A percentile compares a stretch with the other conserved stretches of the same genome.
These are phyloP conservation scores for Ascochyta clinopodiicola DNA, from an alignment of 2,329 filamentous ascomycete genomes.

Conservation along the genomic window DNA sequence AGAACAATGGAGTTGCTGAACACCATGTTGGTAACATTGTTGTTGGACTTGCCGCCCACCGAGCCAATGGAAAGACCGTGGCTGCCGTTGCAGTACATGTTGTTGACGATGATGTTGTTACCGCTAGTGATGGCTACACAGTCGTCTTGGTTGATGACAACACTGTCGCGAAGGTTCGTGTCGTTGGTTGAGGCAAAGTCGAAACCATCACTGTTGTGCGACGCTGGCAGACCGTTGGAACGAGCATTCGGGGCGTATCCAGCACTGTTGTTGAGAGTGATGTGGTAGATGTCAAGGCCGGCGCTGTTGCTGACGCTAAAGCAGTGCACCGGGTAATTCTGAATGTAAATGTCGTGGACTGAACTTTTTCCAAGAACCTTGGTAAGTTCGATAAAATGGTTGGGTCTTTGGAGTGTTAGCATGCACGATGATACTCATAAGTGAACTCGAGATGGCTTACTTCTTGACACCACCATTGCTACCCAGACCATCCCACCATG, in stretches of 20 bases:
- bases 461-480: slow-evolving; percentile 54
- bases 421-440: slow-evolving; percentile 9
- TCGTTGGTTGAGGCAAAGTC: slow-evolving; percentile 59
- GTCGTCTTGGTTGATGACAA: slow-evolving; percentile 65
- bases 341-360: slow-evolving; percentile 59
- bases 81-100: slow-evolving; percentile 57
- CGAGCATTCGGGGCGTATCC: slow-evolving; percentile 52
- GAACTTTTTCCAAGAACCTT: slow-evolving; percentile 64
- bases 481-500: slow-evolving; percentile 59
- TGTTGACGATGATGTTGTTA: slow-evolving; percentile 42
- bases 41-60: slow-evolving; percentile 62
- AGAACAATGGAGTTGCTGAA: slow-evolving; percentile 58
- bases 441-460: slow-evolving; percentile 12
- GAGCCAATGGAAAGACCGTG: slow-evolving; percentile 67
- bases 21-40: slow-evolving; percentile 60
- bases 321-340: slow-evolving; percentile 63
- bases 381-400: slow-evolving; percentile 26
- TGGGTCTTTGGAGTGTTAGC: slow-evolving; percentile 1
- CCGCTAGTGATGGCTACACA: slow-evolving; percentile 66
- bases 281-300: slow-evolving; percentile 54
- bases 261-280: slow-evolving; percentile 66
- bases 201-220: slow-evolving; percentile 16
- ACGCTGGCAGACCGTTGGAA: slow-evolving; percentile 8
- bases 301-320: slow-evolving; percentile 55
- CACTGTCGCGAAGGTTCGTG: slow-evolving; percentile 62